Percentiles rank a stretch among this genome's conserved stretches.
These are phyloP conservation scores for Trypanosomatidae sp. DNA, from an alignment of 208 protist genomes.

Conservation along the genomic window DNA sequence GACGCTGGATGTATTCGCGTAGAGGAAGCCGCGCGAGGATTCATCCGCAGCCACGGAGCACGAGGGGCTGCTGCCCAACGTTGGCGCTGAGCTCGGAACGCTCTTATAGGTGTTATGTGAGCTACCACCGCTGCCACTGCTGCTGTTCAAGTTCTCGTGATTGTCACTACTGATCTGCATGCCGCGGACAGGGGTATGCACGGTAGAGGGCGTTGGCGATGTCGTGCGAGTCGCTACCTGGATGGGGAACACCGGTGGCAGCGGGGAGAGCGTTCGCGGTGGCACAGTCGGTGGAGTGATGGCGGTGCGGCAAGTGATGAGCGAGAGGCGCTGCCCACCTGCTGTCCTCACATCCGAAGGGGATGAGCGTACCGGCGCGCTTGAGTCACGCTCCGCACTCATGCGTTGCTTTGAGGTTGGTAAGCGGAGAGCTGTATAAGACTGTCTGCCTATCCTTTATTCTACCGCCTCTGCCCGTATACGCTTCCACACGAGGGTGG, in stretches of 20 bases:
- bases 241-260: no score
- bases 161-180: not conserved
- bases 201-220: not conserved
- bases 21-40: not conserved
- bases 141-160: not conserved
- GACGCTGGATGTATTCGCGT: not conserved
- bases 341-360: not conserved
- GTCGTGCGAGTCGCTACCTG: not conserved
- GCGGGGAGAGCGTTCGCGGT: not conserved
- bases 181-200: not conserved
- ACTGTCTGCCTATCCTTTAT: not conserved
- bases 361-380: not conserved
- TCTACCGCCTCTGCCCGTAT: not conserved
- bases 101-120: not conserved
- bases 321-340: not conserved
- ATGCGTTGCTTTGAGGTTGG: not conserved
- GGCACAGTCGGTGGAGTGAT: not conserved
- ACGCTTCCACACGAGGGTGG: not conserved
- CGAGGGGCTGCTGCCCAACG: not conserved
- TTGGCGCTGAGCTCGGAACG: not conserved
- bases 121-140: not conserved
- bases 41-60: not conserved
- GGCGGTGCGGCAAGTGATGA: not conserved
- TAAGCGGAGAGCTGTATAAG: not conserved
- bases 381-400: not conserved